phyloP scores from a whole-genome alignment of 2,329 filamentous ascomycete genomes.

The Teratosphaeria zuluensis region DNA sequence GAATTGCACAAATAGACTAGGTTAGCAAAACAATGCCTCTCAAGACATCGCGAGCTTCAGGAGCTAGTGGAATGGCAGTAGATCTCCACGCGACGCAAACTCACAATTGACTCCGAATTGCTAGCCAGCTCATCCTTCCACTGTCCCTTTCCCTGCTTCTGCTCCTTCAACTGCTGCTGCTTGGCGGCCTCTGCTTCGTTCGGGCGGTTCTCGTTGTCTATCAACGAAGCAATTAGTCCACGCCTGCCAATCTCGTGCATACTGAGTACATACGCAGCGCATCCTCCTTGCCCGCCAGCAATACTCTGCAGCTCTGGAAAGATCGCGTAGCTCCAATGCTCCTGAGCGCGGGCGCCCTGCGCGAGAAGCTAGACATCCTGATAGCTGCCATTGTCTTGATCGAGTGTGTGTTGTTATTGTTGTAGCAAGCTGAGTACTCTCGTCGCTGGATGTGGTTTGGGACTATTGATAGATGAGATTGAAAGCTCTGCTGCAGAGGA shows the following conservation, averaged over 20 bases:
- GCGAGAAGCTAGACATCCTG: conserved; percentile 12
- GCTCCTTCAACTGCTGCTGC: conserved; percentile 47
- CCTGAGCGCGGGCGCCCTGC: conserved; percentile 20
- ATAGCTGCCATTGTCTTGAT: conserved; percentile 8
- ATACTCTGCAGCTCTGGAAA: conserved; percentile 29
- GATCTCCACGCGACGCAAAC: conserved; percentile 24
- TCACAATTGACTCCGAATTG: conserved; percentile 66
- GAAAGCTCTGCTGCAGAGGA: not conserved
- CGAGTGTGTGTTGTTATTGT: not conserved
- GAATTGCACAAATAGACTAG: not conserved
- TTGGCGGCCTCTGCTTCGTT: conserved; percentile 45
- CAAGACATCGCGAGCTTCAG: not conserved
- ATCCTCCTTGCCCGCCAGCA: conserved; percentile 35
- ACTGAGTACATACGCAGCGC: conserved; percentile 30
- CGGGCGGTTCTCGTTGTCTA: conserved; percentile 35
- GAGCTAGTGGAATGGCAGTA: no score
- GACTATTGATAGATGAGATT: not conserved
- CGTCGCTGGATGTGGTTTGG: not conserved
- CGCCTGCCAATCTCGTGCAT: not conserved
- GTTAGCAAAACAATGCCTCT: not conserved
- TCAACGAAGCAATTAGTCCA: not conserved
- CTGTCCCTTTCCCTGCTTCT: conserved; percentile 53
- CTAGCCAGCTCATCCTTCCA: conserved; percentile 73
- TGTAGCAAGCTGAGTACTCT: not conserved
- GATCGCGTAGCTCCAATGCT: conserved; percentile 17